Percentiles rank a stretch among this genome's conserved stretches.
phyloP scores from a whole-genome alignment of 2,329 filamentous ascomycete genomes.

The Mycosphaerella sp. region DNA sequence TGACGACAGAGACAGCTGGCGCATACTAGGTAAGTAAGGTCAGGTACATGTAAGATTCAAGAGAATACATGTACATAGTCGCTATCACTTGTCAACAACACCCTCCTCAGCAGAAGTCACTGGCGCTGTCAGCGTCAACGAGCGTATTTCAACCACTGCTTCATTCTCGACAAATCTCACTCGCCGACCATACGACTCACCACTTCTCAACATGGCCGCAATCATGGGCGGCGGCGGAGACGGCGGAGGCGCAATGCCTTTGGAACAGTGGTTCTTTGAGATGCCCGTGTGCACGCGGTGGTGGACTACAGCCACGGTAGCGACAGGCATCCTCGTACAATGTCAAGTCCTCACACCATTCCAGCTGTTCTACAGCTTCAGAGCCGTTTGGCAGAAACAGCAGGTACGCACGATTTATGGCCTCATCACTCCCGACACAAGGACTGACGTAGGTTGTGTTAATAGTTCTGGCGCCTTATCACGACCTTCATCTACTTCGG shows the following conservation, averaged over 20 bases:
- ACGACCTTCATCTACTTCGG: slow-evolving; percentile 98
- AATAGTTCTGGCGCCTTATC: slow-evolving; percentile 92
- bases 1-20: too few species aligned
- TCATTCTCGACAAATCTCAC: neutral
- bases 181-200: neutral
- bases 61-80: too few species aligned
- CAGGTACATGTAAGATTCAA: too few species aligned
- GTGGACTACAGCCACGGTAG: slow-evolving; percentile 91
- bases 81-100: too few species aligned
- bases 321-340: slow-evolving; percentile 83
- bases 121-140: neutral
- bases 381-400: slow-evolving; percentile 82
- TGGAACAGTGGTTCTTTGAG: slow-evolving; percentile 98
- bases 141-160: neutral
- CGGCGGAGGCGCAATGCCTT: slow-evolving; percentile 57
- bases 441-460: neutral
- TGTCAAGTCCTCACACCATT: slow-evolving; percentile 89
- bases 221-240: slow-evolving; percentile 39
- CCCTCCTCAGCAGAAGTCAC: too few species aligned
- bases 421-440: neutral
- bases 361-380: slow-evolving; percentile 94
- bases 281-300: slow-evolving; percentile 93
- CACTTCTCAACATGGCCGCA: slow-evolving; percentile 40
- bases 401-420: slow-evolving; percentile 57
- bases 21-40: too few species aligned